Conservation (phyloP, 768 basidiomycete genomes). For the Leccinum rimulosum region DNA sequence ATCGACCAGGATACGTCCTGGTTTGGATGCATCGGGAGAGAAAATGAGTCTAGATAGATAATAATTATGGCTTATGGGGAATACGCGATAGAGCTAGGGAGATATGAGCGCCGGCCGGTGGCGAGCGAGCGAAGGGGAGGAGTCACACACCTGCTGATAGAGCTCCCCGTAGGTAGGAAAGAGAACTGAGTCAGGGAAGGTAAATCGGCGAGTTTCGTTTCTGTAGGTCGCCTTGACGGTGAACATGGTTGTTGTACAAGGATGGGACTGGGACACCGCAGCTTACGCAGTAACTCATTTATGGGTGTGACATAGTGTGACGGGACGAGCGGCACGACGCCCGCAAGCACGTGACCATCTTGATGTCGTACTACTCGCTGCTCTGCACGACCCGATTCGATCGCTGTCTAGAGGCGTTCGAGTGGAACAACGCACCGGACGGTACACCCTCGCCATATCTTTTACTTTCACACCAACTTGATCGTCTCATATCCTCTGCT, state of each 20-base stretch:
- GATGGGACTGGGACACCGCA: slow-evolving; percentile 15
- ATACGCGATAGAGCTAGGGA: slow-evolving; percentile 64
- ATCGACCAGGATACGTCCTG: slow-evolving; percentile 59
- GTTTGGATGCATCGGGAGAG: slow-evolving; percentile 53
- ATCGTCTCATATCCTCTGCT: slow-evolving; percentile 56
- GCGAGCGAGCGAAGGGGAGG: slow-evolving; percentile 3
- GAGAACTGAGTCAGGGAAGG: slow-evolving; percentile 45
- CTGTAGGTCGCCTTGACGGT: slow-evolving; percentile 78
- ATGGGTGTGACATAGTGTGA: slow-evolving; percentile 24
- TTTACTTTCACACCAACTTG: slow-evolving; percentile 57
- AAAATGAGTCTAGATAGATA: slow-evolving; percentile 69
- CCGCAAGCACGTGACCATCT: neutral
- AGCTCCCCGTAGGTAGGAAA: slow-evolving; percentile 68
- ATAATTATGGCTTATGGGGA: slow-evolving; percentile 58
- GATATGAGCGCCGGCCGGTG: slow-evolving; percentile 20
- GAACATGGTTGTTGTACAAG: slow-evolving; percentile 51
- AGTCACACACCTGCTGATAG: slow-evolving; percentile 53
- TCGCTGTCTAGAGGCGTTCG: slow-evolving; percentile 37
- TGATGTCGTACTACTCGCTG: slow-evolving; percentile 30
- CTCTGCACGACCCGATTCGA: slow-evolving; percentile 64
- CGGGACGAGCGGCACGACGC: neutral
- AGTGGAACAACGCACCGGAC: slow-evolving; percentile 57
- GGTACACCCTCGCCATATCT: slow-evolving; percentile 58
- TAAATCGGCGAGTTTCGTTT: slow-evolving; percentile 64
- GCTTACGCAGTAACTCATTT: slow-evolving; percentile 17